Evolutionary conservation across 345 rosid species (phyloP).

Genomic region (Syzygium aqueum): DNA sequence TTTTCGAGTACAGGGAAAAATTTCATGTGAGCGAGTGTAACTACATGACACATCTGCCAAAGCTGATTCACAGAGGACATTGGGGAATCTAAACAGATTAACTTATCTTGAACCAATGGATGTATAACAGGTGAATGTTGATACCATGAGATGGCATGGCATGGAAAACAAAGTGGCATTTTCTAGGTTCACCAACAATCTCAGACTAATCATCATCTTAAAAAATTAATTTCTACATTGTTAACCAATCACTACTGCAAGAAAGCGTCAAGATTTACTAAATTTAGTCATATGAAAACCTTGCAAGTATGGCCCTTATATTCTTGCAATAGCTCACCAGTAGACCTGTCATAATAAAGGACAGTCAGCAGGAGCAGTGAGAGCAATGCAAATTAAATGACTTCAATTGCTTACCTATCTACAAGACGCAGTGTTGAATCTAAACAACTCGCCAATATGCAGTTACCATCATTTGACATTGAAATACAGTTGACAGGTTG

Average conservation of each 20-base stretch:
- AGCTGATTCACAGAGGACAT: background rate
- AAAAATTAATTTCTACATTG: background rate
- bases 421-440: conserved; percentile 82
- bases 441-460: conserved; percentile 82
- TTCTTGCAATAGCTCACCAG: conserved; percentile 85
- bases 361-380: background rate
- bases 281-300: conserved; percentile 37
- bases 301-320: conserved; percentile 88
- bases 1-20: background rate
- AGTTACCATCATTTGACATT: conserved; percentile 83
- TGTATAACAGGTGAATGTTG: background rate
- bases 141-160: background rate
- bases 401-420: conserved; percentile 46
- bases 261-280: background rate
- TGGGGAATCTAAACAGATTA: background rate
- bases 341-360: conserved; percentile 37
- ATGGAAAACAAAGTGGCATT: background rate
- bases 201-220: background rate
- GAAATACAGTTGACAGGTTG: conserved; percentile 95
- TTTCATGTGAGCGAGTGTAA: background rate
- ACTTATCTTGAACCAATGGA: background rate
- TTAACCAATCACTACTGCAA: background rate
- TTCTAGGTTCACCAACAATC: background rate
- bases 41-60: background rate
- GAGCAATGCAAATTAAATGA: background rate